phyloP scores from a whole-genome alignment of 148 eudicot species.

The Spergularia marina region DNA sequence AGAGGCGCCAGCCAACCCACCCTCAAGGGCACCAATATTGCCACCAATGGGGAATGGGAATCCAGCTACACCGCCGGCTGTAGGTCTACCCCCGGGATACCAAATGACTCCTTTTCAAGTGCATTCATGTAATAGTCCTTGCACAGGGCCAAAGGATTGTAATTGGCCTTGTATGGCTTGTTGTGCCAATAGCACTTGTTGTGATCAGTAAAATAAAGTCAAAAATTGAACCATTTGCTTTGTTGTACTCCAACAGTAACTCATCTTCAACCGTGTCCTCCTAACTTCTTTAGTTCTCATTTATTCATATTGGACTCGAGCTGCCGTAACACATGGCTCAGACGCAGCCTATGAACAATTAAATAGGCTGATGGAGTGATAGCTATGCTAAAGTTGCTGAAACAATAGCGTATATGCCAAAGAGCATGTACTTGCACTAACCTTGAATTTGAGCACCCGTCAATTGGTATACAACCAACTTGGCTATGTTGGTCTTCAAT shows the following conservation, averaged over 20 bases:
- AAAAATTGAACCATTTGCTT: not conserved
- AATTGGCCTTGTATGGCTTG: conserved; percentile 25
- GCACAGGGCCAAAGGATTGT: conserved; percentile 19
- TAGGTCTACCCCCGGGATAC: conserved; percentile 8
- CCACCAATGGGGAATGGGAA: not conserved
- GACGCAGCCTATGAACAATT: conserved; percentile 19
- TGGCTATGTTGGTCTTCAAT: conserved; percentile 80
- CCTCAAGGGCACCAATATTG: not conserved
- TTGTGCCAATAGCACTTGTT: conserved; percentile 22
- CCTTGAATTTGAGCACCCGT: conserved; percentile 42
- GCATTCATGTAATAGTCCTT: conserved; percentile 13
- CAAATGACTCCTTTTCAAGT: conserved; percentile 15
- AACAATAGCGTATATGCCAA: not conserved
- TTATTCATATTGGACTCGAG: conserved; percentile 49
- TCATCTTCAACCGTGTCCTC: not conserved
- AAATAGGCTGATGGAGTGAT: too few relatives aligned
- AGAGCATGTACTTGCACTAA: conserved; percentile 22
- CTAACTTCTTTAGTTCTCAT: conserved; percentile 25
- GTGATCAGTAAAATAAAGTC: not conserved
- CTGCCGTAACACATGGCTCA: conserved; percentile 46
- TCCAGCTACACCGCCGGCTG: not conserved
- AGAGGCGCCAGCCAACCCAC: not conserved
- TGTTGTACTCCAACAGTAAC: not conserved
- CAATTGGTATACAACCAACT: conserved; percentile 10
- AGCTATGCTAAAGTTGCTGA: too few relatives aligned